Evolutionary conservation across 148 eudicot genomes (phyloP).

Genomic region (Rhododendron ovatum): DNA sequence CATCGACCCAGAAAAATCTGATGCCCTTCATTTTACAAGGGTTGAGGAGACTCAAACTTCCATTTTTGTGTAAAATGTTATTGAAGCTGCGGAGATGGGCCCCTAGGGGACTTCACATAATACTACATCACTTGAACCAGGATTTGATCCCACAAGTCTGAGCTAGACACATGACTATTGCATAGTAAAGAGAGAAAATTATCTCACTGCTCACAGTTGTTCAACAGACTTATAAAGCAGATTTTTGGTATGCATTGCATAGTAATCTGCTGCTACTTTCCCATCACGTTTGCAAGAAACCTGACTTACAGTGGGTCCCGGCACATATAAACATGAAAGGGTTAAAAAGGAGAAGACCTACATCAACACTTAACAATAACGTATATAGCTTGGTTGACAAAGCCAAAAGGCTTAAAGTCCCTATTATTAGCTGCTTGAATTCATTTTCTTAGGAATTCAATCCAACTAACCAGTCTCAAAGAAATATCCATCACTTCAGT

Average conservation of each 20-base stretch:
- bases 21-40: not conserved
- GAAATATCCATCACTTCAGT: not conserved
- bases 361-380: not conserved
- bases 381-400: not conserved
- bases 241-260: slow-evolving; percentile 79
- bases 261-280: slow-evolving; percentile 42
- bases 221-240: slow-evolving; percentile 73
- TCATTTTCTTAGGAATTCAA: not conserved
- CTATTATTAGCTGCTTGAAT: not conserved
- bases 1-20: no score
- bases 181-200: not conserved
- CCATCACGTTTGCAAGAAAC: slow-evolving; percentile 16
- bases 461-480: not conserved
- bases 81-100: not conserved
- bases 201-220: slow-evolving; percentile 74
- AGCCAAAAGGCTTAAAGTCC: not conserved
- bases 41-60: not conserved
- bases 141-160: not conserved
- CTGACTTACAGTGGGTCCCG: slow-evolving; percentile 92
- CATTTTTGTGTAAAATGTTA: not conserved
- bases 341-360: slow-evolving; percentile 6
- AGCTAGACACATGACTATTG: not conserved
- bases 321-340: slow-evolving; percentile 22
- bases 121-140: not conserved
- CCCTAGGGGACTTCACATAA: not conserved